These are phyloP conservation scores for Onygenales sp. DNA, from an alignment of 2,329 filamentous ascomycete species.

Conservation along the genomic window DNA sequence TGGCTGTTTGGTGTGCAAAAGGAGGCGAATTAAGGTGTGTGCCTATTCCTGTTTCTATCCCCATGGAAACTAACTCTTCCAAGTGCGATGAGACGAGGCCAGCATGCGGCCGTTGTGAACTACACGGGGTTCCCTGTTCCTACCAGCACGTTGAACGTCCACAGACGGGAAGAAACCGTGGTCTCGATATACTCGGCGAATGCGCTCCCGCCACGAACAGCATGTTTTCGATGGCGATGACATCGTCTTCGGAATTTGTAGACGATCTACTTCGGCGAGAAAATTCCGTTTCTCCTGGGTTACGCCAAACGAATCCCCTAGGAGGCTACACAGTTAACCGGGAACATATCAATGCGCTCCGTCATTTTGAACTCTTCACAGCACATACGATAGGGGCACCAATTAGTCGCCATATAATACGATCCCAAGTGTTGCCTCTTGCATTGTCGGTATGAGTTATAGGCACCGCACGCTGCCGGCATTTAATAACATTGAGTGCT, in stretches of 20 bases:
- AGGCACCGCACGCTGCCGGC: slow-evolving; percentile 7
- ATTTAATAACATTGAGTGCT: slow-evolving; percentile 11
- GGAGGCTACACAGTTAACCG: not conserved
- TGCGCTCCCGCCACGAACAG: not conserved
- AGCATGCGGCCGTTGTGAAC: slow-evolving; percentile 17
- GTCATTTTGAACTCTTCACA: slow-evolving; percentile 8
- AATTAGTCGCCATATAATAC: slow-evolving; percentile 6
- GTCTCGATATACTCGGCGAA: slow-evolving; percentile 4
- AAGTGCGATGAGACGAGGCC: slow-evolving; percentile 24
- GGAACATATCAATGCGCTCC: slow-evolving; percentile 4
- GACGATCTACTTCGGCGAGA: not conserved
- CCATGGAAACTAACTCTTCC: not conserved
- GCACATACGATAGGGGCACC: slow-evolving; percentile 8
- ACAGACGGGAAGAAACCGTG: slow-evolving; percentile 5
- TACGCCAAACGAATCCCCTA: not conserved
- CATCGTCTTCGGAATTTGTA: slow-evolving; percentile 2
- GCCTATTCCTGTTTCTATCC: not conserved
- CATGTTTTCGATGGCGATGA: slow-evolving; percentile 6
- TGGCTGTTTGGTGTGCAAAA: slow-evolving; percentile 21
- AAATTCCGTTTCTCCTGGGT: not conserved
- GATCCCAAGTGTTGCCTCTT: slow-evolving; percentile 6
- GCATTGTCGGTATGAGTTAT: slow-evolving; percentile 15
- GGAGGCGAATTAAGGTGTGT: slow-evolving; percentile 21
- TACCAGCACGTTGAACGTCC: slow-evolving; percentile 9
- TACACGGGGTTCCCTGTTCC: slow-evolving; percentile 14